A percentile compares a stretch with the other conserved stretches of the same genome.
phyloP scores from a whole-genome alignment of 2,329 filamentous ascomycete species.

The Xylaria sp. region DNA sequence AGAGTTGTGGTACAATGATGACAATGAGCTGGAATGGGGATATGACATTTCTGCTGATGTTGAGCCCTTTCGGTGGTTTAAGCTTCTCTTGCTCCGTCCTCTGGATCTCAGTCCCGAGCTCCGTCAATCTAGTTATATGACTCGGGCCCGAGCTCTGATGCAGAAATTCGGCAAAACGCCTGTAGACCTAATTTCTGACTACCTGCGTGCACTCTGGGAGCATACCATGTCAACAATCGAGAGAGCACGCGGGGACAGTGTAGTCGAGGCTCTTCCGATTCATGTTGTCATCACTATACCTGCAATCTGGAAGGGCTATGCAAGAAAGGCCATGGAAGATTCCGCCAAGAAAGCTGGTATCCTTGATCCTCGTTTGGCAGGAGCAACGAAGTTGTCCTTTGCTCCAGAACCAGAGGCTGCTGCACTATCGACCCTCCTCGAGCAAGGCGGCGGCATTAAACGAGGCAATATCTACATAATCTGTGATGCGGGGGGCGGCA shows the following conservation, averaged over 20 bases:
- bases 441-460: slow-evolving; percentile 9
- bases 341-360: slow-evolving; percentile 41
- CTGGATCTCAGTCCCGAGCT: slow-evolving; percentile 34
- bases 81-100: slow-evolving; percentile 41
- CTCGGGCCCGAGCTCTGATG: slow-evolving; percentile 21
- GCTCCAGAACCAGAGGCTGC: slow-evolving; percentile 47
- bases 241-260: slow-evolving; percentile 22
- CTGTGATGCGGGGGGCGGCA: slow-evolving; percentile 46
- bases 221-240: slow-evolving; percentile 40
- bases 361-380: slow-evolving; percentile 30
- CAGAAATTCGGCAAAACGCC: not conserved
- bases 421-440: slow-evolving; percentile 39
- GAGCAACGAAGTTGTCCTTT: slow-evolving; percentile 39
- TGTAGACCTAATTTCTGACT: slow-evolving; percentile 42
- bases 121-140: slow-evolving; percentile 3
- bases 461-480: slow-evolving; percentile 36
- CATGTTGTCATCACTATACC: slow-evolving; percentile 45
- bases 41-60: slow-evolving; percentile 38
- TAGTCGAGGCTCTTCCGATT: slow-evolving; percentile 34
- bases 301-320: slow-evolving; percentile 46
- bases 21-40: slow-evolving; percentile 38
- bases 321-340: slow-evolving; percentile 37
- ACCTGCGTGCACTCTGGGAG: slow-evolving; percentile 43
- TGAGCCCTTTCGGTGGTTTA: slow-evolving; percentile 46
- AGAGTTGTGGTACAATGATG: slow-evolving; percentile 35